Evolutionary conservation across 2,329 filamentous ascomycete species (phyloP).

Genomic region (Botrytis byssoidea): DNA sequence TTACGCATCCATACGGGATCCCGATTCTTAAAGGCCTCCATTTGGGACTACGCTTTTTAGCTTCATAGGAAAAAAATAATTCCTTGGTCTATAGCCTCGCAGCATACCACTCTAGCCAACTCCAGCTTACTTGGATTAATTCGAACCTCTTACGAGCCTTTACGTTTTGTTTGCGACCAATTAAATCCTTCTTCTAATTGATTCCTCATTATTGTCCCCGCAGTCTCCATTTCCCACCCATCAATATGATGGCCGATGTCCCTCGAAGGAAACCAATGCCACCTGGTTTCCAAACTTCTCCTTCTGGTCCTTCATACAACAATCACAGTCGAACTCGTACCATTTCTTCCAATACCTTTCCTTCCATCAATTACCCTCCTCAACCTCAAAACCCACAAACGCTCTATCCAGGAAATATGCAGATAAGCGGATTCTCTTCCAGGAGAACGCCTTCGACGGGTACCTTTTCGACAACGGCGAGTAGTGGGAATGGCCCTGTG

Average conservation of each 20-base stretch:
- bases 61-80: neutral
- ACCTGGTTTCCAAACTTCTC: conserved; percentile 29
- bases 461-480: conserved; percentile 68
- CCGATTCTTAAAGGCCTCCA: neutral
- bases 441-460: conserved; percentile 65
- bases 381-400: neutral
- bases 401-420: conserved; percentile 31
- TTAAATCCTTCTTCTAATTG: neutral
- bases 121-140: conserved; percentile 18
- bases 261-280: conserved; percentile 38
- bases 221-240: conserved; percentile 4
- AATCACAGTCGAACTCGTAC: conserved; percentile 41
- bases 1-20: neutral
- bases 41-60: neutral
- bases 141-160: conserved; percentile 3
- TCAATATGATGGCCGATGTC: conserved; percentile 36
- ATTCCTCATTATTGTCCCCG: conserved; percentile 9
- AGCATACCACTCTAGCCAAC: conserved; percentile 6
- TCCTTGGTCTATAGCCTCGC: conserved; percentile 12
- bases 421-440: conserved; percentile 39
- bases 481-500: conserved; percentile 45
- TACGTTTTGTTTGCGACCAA: conserved; percentile 15
- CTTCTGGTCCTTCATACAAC: conserved; percentile 26
- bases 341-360: conserved; percentile 40
- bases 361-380: conserved; percentile 29